phyloP scores from a whole-genome alignment of 257 asterid genomes.

The Ligustrum vulgare region DNA sequence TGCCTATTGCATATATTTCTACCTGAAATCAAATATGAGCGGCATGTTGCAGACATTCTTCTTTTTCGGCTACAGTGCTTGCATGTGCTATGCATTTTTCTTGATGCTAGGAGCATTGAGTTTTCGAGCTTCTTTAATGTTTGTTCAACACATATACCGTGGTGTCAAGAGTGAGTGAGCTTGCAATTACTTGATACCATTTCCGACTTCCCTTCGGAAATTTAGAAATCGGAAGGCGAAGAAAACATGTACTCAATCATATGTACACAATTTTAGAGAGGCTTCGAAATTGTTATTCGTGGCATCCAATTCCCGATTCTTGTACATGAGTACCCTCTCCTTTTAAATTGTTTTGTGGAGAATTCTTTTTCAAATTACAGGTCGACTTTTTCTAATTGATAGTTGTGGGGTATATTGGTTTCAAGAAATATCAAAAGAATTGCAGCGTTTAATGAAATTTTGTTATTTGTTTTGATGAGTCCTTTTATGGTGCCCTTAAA shows the following conservation, averaged over 20 bases:
- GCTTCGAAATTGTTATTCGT: no score
- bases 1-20: conserved; percentile 55
- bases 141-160: conserved; percentile 57
- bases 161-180: conserved; percentile 73
- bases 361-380: neutral
- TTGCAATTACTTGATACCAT: neutral
- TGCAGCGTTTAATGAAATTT: no score
- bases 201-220: neutral
- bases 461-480: no score
- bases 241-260: neutral
- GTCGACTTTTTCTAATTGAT: neutral
- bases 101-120: conserved; percentile 70
- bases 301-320: neutral
- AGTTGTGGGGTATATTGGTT: neutral
- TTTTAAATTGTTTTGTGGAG: no score
- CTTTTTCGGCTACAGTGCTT: conserved; percentile 71
- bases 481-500: no score
- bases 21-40: conserved; percentile 62
- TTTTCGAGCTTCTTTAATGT: conserved; percentile 57
- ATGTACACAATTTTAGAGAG: neutral
- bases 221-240: neutral
- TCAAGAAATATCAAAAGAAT: neutral
- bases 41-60: conserved; percentile 59
- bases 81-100: conserved; percentile 76
- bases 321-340: neutral